Evolutionary conservation across 2,329 filamentous ascomycete genomes (phyloP).

Genomic region (Amauroascus niger): DNA sequence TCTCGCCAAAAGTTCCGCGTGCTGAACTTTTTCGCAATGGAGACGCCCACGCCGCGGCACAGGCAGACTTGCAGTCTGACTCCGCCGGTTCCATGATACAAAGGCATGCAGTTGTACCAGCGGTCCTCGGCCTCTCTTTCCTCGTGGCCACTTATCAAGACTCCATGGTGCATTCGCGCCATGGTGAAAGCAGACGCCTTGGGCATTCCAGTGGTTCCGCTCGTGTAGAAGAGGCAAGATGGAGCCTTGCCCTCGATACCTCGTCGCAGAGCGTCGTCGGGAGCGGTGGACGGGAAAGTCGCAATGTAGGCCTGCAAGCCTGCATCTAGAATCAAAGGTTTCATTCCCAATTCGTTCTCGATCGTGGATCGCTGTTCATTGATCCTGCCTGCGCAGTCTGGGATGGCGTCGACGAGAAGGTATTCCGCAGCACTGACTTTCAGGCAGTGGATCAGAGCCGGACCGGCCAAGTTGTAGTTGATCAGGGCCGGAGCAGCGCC

Average conservation of each 20-base stretch:
- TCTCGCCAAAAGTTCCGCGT: constrained; percentile 63
- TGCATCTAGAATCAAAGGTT: constrained; percentile 45
- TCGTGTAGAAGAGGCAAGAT: constrained; percentile 61
- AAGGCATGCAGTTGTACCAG: constrained; percentile 68
- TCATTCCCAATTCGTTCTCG: constrained; percentile 49
- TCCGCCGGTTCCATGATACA: constrained; percentile 66
- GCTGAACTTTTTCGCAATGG: constrained; percentile 48
- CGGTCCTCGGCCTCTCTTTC: constrained; percentile 38
- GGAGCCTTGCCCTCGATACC: constrained; percentile 46
- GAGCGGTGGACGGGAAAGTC: constrained; percentile 42
- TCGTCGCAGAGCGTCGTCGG: constrained; percentile 47
- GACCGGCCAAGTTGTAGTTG: constrained; percentile 57
- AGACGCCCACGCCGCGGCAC: constrained; percentile 39
- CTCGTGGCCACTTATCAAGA: constrained; percentile 27
- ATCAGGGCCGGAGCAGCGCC: constrained; percentile 61
- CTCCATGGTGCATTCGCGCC: constrained; percentile 36
- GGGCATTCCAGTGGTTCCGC: constrained; percentile 64
- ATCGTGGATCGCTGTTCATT: constrained; percentile 43
- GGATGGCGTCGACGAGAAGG: constrained; percentile 50
- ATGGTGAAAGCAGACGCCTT: constrained; percentile 59
- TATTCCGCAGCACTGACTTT: constrained; percentile 48
- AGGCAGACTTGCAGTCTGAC: constrained; percentile 50
- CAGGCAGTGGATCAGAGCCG: constrained; percentile 57
- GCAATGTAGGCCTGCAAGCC: constrained; percentile 41
- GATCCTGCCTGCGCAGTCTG: constrained; percentile 47